Evolutionary conservation across 2,329 filamentous ascomycete species (phyloP).

Genomic region (Myriosclerotinia scirpicola): DNA sequence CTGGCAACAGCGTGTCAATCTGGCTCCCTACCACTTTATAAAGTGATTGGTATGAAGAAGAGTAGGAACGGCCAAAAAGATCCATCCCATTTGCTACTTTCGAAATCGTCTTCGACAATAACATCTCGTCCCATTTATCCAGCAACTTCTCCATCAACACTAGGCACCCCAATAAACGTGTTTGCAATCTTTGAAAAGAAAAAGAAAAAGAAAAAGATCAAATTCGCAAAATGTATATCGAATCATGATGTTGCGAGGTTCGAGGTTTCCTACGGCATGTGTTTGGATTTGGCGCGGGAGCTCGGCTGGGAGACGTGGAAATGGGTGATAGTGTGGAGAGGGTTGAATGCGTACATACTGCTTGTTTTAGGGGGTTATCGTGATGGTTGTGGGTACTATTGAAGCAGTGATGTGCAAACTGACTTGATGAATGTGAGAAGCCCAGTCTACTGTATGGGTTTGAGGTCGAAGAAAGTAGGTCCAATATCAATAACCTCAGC

Average conservation of each 20-base stretch:
- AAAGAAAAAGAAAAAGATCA: too few species aligned
- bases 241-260: background rate
- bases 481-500: too few species aligned
- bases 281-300: background rate
- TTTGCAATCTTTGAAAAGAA: background rate
- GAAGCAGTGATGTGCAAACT: too few species aligned
- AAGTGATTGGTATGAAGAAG: background rate
- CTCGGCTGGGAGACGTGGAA: background rate
- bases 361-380: background rate
- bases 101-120: too few species aligned
- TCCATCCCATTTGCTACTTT: too few species aligned
- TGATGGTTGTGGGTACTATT: background rate
- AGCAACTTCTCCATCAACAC: too few species aligned
- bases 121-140: too few species aligned
- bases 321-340: background rate
- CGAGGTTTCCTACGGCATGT: background rate
- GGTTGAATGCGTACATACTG: background rate
- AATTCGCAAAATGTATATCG: too few species aligned
- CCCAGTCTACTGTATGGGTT: too few species aligned
- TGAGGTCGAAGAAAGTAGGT: too few species aligned
- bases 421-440: too few species aligned
- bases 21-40: background rate
- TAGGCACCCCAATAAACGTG: too few species aligned
- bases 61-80: background rate
- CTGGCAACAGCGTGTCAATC: background rate